These are phyloP conservation scores for Hypoxylon subgilvum DNA, from an alignment of 495 filamentous ascomycete species.

Conservation along the genomic window DNA sequence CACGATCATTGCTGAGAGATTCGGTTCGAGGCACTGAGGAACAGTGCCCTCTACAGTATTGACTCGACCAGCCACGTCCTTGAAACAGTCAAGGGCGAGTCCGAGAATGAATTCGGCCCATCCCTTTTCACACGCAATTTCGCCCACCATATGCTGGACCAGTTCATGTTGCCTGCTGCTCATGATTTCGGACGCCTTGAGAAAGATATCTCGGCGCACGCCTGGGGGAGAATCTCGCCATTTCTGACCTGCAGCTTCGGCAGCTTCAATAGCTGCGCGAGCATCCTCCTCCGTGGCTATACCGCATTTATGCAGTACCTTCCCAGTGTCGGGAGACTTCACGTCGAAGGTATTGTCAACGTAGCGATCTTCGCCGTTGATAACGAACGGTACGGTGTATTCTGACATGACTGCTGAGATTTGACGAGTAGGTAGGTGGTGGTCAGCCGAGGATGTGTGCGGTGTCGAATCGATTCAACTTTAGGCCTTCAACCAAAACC, in stretches of 20 bases:
- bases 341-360: conserved; percentile 70
- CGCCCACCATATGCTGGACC: conserved; percentile 64
- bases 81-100: conserved; percentile 63
- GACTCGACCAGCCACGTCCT: conserved; percentile 75
- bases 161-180: conserved; percentile 67
- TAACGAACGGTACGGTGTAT: conserved; percentile 68
- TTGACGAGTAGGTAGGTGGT: background rate
- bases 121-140: conserved; percentile 64
- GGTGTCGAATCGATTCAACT: conserved; percentile 12
- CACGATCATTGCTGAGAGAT: conserved; percentile 69
- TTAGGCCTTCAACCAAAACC: background rate
- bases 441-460: background rate
- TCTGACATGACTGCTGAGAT: conserved; percentile 26
- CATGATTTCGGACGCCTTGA: conserved; percentile 73
- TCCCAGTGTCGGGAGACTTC: conserved; percentile 65
- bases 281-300: conserved; percentile 69
- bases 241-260: conserved; percentile 69
- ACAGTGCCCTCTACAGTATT: conserved; percentile 64
- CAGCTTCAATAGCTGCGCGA: conserved; percentile 65
- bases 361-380: conserved; percentile 71
- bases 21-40: conserved; percentile 60
- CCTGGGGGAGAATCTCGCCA: conserved; percentile 71
- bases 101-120: conserved; percentile 70
- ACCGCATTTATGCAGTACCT: conserved; percentile 65
- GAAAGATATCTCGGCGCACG: conserved; percentile 71